phyloP scores from a whole-genome alignment of 208 protist genomes.

The Leishmania turanica region DNA sequence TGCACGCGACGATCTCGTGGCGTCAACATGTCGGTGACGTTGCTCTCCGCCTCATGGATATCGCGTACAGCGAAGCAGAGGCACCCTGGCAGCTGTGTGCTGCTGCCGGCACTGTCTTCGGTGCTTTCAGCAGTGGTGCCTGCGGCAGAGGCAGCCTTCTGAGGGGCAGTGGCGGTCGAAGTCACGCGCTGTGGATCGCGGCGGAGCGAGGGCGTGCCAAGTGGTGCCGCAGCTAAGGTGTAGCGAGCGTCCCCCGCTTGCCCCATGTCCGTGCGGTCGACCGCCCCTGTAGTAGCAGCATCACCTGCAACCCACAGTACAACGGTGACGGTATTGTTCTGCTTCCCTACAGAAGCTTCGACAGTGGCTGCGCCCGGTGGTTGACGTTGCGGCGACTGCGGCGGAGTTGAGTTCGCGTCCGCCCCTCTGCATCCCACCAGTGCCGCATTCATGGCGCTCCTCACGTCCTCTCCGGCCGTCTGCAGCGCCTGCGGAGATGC shows the following conservation, averaged over 20 bases:
- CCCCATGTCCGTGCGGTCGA: background rate
- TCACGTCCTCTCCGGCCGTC: background rate
- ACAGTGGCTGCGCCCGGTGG: no score
- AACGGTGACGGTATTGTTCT: conserved; percentile 16
- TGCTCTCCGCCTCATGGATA: conserved; percentile 23
- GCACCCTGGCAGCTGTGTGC: conserved; percentile 1
- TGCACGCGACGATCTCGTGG: conserved; percentile 41
- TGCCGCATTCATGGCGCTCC: no score
- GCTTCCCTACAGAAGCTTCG: background rate
- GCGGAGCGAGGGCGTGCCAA: background rate
- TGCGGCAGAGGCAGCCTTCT: background rate
- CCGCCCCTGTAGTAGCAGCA: background rate
- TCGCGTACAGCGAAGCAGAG: conserved; percentile 34
- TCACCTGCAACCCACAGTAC: conserved; percentile 19
- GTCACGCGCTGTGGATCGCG: background rate
- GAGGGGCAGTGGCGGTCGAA: background rate
- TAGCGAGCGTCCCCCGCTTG: background rate
- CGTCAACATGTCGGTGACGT: conserved; percentile 30
- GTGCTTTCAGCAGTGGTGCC: background rate
- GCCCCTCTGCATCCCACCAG: background rate
- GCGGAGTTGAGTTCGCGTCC: background rate
- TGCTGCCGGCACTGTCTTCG: background rate
- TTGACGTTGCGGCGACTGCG: background rate
- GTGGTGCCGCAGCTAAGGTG: background rate
- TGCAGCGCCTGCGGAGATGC: background rate